Evolutionary conservation across 164 flowering plant genomes (phyloP).

Genomic region (Umbilicus rupestris): DNA sequence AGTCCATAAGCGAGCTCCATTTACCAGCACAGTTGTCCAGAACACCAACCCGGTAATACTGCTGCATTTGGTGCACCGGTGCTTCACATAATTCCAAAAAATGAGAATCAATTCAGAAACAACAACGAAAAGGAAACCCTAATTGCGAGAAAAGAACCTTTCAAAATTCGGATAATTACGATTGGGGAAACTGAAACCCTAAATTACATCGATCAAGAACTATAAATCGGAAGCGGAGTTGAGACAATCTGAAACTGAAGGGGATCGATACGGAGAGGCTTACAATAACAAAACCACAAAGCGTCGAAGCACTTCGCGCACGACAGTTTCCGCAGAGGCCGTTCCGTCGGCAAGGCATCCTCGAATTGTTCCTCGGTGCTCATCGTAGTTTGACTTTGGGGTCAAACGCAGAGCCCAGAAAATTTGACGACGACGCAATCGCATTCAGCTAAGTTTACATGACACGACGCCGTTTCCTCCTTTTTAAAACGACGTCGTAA

Average conservation of each 20-base stretch:
- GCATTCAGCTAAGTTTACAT: no score
- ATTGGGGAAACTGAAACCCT: no score
- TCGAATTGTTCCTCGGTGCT: background rate
- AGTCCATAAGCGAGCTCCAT: conserved; percentile 60
- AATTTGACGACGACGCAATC: background rate
- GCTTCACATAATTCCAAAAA: conserved; percentile 36
- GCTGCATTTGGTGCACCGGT: conserved; percentile 93
- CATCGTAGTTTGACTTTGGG: background rate
- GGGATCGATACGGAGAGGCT: no score
- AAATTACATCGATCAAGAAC: no score
- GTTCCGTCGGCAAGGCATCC: background rate
- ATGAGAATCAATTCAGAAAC: background rate
- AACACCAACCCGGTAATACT: conserved; percentile 71
- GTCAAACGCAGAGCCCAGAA: background rate
- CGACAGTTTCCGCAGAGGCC: background rate
- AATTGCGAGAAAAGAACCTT: no score
- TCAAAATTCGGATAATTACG: no score
- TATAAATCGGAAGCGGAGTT: no score
- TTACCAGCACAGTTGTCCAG: no score
- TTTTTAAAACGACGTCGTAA: no score
- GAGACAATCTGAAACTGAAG: no score
- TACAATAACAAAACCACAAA: conserved; percentile 4
- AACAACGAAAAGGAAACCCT: no score
- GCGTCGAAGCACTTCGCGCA: conserved; percentile 3
- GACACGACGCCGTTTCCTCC: no score